Evolutionary conservation across 495 filamentous ascomycete species (phyloP), one percentile per base, ranked within the genome.

Genomic region (Daldinia grandis): DNA sequence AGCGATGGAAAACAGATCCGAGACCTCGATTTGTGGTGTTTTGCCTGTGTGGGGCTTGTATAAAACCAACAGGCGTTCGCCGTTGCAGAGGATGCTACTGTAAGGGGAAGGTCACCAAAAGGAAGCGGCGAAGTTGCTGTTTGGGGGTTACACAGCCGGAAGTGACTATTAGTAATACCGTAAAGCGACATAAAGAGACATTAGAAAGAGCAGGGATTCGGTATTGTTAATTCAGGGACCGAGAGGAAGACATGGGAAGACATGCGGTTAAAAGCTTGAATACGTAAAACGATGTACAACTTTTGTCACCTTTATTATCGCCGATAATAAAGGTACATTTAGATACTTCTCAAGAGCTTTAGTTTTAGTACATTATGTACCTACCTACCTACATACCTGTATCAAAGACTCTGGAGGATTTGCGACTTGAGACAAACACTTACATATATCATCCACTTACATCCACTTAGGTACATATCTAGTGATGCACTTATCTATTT

Each of bases 81-180:
- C 30, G 15, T 27, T 37, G 24, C 47, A 37, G 38, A 54, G 49
- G 40, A 64, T 58, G 42, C n/a, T 51, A 56, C 66, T 58, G 38
- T 62, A 73, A 69, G 57, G 66, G 71, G 71, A 73, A 73, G 71
- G 71, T 73, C 38, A 53, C 50, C 35, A 42, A 47, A 51, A 73
- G 61, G 58, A 62, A 53, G 66, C 71, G 71, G 71, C 40, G 64
- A 53, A 73, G 66, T 64, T 70, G 56, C 70, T 68, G 64, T 72
- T 47, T 72, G 56, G 60, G 64, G 64, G 54, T 47, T 61, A 68
- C 64, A 68, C 30, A 53, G 56, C 70, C 70, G 64, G 68, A 73
- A 65, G 62, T 70, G 58, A 73, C 53, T 38, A 68, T 68, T 61
- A 62, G 33, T 58, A 64, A 40, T 53, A 10, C 49, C 25, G 42